Percentiles rank a stretch among this genome's conserved stretches.
Evolutionary conservation across 2,329 filamentous ascomycete genomes (phyloP).

Genomic region (Capronia coronata): DNA sequence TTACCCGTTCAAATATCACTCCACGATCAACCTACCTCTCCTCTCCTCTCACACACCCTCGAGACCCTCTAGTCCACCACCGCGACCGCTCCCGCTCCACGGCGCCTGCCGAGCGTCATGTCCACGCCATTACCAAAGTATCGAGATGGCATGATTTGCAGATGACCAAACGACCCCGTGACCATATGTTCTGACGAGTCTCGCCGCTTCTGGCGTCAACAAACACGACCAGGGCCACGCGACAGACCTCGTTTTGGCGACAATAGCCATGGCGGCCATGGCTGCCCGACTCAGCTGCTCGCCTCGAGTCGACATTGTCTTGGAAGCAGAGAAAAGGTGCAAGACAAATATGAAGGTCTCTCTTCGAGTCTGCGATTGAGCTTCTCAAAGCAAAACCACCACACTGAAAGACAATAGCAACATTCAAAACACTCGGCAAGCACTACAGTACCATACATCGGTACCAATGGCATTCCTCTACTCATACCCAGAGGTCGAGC

Average conservation of each 20-base stretch:
- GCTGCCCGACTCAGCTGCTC: no score
- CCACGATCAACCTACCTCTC: slow-evolving; percentile 4
- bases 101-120: neutral
- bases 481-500: slow-evolving; percentile 16
- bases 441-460: no score
- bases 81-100: no score
- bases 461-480: slow-evolving; percentile 16
- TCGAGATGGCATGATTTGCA: slow-evolving; percentile 8
- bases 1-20: neutral
- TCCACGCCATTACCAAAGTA: neutral
- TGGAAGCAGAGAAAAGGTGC: neutral
- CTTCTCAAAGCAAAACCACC: neutral
- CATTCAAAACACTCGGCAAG: neutral
- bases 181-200: slow-evolving; percentile 3
- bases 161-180: slow-evolving; percentile 1
- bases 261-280: neutral
- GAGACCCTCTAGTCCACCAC: no score
- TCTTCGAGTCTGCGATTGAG: neutral
- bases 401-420: neutral
- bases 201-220: slow-evolving; percentile 8
- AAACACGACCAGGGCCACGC: neutral
- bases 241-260: neutral
- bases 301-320: neutral
- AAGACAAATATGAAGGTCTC: slow-evolving; percentile 6
- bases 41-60: no score